These are phyloP conservation scores for Saccharomyces uvarum DNA, from an alignment of 1,139 yeast genomes.

Conservation along the genomic window DNA sequence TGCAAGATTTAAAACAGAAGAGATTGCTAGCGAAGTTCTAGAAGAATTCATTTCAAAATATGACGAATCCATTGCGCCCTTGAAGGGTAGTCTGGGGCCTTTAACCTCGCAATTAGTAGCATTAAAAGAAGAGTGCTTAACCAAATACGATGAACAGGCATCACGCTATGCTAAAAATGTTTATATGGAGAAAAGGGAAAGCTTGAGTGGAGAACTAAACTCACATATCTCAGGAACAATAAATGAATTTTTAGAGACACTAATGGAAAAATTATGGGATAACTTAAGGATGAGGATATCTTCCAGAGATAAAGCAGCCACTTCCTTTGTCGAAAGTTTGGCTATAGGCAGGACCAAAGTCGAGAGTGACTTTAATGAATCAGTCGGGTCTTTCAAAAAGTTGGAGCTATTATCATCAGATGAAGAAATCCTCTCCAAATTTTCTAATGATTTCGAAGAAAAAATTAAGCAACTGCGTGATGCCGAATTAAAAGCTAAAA, in stretches of 20 bases:
- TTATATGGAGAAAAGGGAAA: slow-evolving; percentile 51
- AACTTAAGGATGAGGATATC: slow-evolving; percentile 9
- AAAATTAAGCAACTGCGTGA: slow-evolving; percentile 17
- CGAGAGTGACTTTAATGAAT: slow-evolving; percentile 8
- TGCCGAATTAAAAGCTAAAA: slow-evolving; percentile 18
- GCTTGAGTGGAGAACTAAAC: slow-evolving; percentile 43
- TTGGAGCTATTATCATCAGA: slow-evolving; percentile 9
- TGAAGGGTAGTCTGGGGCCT: slow-evolving; percentile 33
- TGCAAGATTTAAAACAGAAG: slow-evolving; percentile 92
- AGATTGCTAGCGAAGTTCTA: slow-evolving; percentile 43
- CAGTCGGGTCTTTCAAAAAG: slow-evolving; percentile 12
- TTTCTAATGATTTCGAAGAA: slow-evolving; percentile 7
- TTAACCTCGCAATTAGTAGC: slow-evolving; percentile 39
- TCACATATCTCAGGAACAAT: slow-evolving; percentile 35
- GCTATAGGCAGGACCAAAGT: slow-evolving; percentile 12
- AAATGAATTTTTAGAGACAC: slow-evolving; percentile 7
- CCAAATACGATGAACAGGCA: slow-evolving; percentile 58
- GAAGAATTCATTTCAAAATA: slow-evolving; percentile 21
- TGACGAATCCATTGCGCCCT: slow-evolving; percentile 12
- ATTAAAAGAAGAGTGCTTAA: slow-evolving; percentile 41
- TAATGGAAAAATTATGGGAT: slow-evolving; percentile 3
- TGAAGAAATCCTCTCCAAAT: neutral
- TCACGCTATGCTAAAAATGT: slow-evolving; percentile 62
- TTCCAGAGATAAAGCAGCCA: slow-evolving; percentile 11
- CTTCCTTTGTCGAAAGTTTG: slow-evolving; percentile 22